Base-by-base conservation (phyloP, 495 filamentous ascomycete species). In the Penicillium mononematosum region DNA sequence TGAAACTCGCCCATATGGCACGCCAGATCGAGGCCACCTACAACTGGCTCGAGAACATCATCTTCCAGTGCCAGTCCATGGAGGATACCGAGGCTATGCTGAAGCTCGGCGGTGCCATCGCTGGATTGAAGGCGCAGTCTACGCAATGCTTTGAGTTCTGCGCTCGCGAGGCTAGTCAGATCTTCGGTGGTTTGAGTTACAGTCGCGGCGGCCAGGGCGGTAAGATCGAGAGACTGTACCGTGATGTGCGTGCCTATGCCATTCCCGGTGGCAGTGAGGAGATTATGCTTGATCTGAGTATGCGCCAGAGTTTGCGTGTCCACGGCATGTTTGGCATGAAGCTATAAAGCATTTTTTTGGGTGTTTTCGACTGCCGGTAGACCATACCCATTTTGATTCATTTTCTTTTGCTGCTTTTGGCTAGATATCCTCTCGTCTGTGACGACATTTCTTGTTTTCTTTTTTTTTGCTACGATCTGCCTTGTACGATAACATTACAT, bases 1-100 rank as follows among this genome's bases (percentile, higher is more conserved):
- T 97, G 75, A 98, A 98, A 77, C 85, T 98, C 29, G 94, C 94
- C 4, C 88, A 97, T 73, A 98, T 98, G 94, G 93, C 91, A 16
- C 85, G 94, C 47, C 94, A 98, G 76, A 96, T 97, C 73, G 94
- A 98, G 72, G 91, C 94, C 10, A 88, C 87, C 12, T 94, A 95
- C 78, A 90, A 89, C 76, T 98, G 94, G 94, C 80, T 98, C n/a
- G 94, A 98, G 80, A 94, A 92, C 69, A 77, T 96, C 42, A 87
- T 96, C 72, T 96, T 88, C 78, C 94, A 98, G 75, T 92, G 90
- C 78, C 70, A 88, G 71, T 83, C 84, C 70, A 98, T 98, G 94
- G 84, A 85, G 44, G 91, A 97, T 74, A 91, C 86, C 34, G 91
- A 96, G 75, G 93, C 94, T 25, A 96, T 96, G 92, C 82, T 98